Base-by-base conservation (phyloP, 148 eudicot species). In the Suaeda aralocaspica region DNA sequence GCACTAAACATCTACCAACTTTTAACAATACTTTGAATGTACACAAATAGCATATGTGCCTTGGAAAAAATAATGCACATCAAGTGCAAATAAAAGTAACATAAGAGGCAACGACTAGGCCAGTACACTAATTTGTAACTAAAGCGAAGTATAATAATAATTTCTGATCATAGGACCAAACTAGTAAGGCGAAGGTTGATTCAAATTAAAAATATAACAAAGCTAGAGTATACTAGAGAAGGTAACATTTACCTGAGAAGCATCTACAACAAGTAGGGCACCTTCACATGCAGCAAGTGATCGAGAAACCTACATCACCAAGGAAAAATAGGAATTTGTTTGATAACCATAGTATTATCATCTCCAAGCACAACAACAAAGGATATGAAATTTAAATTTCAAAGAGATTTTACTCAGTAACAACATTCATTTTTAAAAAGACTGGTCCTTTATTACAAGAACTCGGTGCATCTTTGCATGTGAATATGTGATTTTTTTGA, bases 201-300 rank as follows among this genome's bases (percentile, higher is more conserved):
- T 18, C 18, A 52, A 65, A 10, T 1, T 29, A 42, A 22, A 19
- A 56, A 31, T 50, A 50, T 29, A 12, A 66, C 64, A 8, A 50
- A 29, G 36, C 18, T 7, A 56, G 22, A 67, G 50, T 61, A 42
- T 25, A 57, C 10, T 55, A 36, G 60, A 63, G 46, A 52, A 64
- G 50, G 58, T 41, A 30, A 71, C 16, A 67, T 56, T 44, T 64
- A 84, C 96, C 89, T 91, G 96, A 66, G 96, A 88, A 66, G 96
- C 88, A 68, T 91, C 97, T 49, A 94, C 96, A 75, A 94, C 97
- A 74, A 91, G 96, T 46, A 94, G 96, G 76, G 99, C 99, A 74
- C 97, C 97, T 80, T 94, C 99, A 75, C 99, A 94, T 60, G 99
- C 99, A 81, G 97, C 99, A 76, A 94, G 97, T 78, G 99, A 94